These are phyloP conservation scores for Lipomyces oligophaga DNA, from an alignment of 805 yeast species.

Conservation along the genomic window DNA sequence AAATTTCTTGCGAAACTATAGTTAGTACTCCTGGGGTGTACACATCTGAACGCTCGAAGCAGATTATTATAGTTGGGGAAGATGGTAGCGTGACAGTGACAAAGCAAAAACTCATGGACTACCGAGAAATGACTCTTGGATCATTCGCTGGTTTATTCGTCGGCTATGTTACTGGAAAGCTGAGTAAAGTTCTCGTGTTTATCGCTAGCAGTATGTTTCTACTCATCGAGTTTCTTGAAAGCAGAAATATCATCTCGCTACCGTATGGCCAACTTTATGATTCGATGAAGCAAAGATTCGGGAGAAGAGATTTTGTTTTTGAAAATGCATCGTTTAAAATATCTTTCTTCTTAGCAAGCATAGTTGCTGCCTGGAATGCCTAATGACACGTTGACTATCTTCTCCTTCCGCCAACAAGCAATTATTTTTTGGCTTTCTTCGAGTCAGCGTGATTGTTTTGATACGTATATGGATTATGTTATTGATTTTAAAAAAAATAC, in stretches of 20 bases:
- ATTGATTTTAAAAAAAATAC: not conserved
- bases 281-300: conserved; percentile 39
- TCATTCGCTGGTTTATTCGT: conserved; percentile 52
- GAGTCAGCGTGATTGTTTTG: too few relatives aligned
- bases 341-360: conserved; percentile 50
- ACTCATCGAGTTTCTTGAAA: conserved; percentile 43
- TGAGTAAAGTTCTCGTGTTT: conserved; percentile 50
- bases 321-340: conserved; percentile 54
- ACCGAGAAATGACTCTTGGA: conserved; percentile 55
- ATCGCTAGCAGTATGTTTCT: conserved; percentile 43
- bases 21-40: too few relatives aligned
- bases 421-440: too few relatives aligned
- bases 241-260: conserved; percentile 46
- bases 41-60: too few relatives aligned
- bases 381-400: too few relatives aligned
- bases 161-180: conserved; percentile 53
- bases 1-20: too few relatives aligned
- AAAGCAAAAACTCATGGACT: conserved; percentile 38
- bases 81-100: too few relatives aligned
- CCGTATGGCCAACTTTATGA: conserved; percentile 36
- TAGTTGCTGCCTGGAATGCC: conserved; percentile 51
- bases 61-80: too few relatives aligned
- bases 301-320: conserved; percentile 48
- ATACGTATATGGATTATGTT: too few relatives aligned
- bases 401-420: too few relatives aligned